Percentiles rank a stretch among this genome's conserved stretches.
phyloP scores from a whole-genome alignment of 805 yeast species.

The Debaryomyces maramus region DNA sequence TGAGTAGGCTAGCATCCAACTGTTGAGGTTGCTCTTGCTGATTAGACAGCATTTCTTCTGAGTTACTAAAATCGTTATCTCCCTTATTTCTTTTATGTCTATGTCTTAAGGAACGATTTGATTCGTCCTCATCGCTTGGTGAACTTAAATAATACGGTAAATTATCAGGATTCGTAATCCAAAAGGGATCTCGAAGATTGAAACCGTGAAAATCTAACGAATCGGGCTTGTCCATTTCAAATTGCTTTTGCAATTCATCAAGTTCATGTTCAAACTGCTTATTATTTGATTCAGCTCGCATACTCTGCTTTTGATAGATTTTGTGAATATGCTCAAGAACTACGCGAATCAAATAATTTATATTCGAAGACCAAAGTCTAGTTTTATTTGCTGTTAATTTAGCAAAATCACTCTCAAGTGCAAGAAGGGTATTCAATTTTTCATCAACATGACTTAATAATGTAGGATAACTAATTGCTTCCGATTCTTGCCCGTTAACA shows the following conservation, averaged over 20 bases:
- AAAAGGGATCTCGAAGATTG: conserved; percentile 49
- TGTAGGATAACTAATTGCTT: conserved; percentile 9
- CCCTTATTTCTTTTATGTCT: too few species aligned
- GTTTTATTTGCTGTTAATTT: conserved; percentile 16
- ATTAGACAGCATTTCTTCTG: too few species aligned
- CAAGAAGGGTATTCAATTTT: conserved; percentile 22
- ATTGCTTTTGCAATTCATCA: conserved; percentile 1
- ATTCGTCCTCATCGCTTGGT: conserved; percentile 22
- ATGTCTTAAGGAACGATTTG: too few species aligned
- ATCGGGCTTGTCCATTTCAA: conserved; percentile 1
- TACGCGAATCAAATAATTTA: conserved; percentile 31
- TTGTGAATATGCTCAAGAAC: conserved; percentile 27
- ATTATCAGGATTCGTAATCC: conserved; percentile 51
- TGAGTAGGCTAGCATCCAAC: neutral
- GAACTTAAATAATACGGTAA: conserved; percentile 36
- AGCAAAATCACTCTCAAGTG: conserved; percentile 23
- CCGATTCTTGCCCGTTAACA: conserved; percentile 9
- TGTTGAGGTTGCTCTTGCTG: neutral
- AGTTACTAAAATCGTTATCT: too few species aligned
- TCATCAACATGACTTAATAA: conserved; percentile 25
- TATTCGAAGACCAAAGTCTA: conserved; percentile 37
- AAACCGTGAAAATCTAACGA: conserved; percentile 28
- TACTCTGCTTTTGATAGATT: conserved; percentile 20
- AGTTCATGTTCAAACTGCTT: conserved; percentile 8
- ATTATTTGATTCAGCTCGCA: conserved; percentile 2